Percentiles rank a stretch among this genome's conserved stretches.
phyloP scores from a whole-genome alignment of 129 eudicot species.

The Oenanthe sinensis region DNA sequence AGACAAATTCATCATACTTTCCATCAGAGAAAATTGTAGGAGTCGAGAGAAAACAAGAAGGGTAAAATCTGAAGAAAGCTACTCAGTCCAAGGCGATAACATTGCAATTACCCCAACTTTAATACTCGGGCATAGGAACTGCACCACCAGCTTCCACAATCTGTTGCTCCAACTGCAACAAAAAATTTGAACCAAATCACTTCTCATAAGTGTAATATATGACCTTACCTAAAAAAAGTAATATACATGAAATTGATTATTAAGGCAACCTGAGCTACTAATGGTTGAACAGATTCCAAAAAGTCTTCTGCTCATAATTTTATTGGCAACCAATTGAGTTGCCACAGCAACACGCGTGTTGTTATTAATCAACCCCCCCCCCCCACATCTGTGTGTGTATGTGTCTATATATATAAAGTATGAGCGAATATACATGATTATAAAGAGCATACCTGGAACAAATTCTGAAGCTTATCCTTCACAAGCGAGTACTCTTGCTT shows the following conservation, averaged over 20 bases:
- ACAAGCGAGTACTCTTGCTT: conserved; percentile 61
- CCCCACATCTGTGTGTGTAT: not conserved
- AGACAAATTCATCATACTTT: not conserved
- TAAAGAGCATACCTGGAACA: conserved; percentile 40
- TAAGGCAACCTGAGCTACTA: not conserved
- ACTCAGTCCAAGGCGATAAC: not conserved
- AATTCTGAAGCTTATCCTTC: conserved; percentile 71
- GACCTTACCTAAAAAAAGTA: not conserved
- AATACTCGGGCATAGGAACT: conserved; percentile 38
- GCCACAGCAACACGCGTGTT: too few relatives aligned
- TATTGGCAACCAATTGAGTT: not conserved
- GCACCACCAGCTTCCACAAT: conserved; percentile 74
- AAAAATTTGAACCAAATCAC: not conserved
- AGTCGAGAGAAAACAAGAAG: not conserved
- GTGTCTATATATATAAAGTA: not conserved
- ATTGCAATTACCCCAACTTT: not conserved
- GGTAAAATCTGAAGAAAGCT: not conserved
- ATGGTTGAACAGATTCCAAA: not conserved
- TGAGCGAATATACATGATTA: not conserved
- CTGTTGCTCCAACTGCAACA: conserved; percentile 67
- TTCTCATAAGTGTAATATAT: not conserved
- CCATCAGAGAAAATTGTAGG: not conserved
- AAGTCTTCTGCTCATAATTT: not conserved
- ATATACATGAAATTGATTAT: not conserved
- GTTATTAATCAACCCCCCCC: too few relatives aligned